Evolutionary conservation across 306 rosid genomes (phyloP).

Genomic region (Corylus heterophylla): DNA sequence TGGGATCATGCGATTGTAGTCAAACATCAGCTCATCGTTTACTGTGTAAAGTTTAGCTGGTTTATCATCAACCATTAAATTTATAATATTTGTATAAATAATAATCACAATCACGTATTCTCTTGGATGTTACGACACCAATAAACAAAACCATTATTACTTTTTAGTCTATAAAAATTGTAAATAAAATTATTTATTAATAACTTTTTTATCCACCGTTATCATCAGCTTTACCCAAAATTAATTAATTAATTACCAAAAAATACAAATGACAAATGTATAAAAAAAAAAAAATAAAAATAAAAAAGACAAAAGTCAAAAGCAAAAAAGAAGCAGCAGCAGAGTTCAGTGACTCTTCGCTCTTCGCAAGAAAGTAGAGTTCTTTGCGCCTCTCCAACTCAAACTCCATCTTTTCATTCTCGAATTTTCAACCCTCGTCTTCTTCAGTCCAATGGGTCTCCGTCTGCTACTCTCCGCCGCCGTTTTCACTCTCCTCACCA

Average conservation of each 20-base stretch:
- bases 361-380: conserved; percentile 50
- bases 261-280: neutral
- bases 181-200: too few species aligned
- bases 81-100: too few species aligned
- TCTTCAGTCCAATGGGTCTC: conserved; percentile 44
- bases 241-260: neutral
- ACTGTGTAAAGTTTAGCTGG: too few species aligned
- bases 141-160: too few species aligned
- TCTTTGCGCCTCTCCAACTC: conserved; percentile 21
- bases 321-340: conserved; percentile 1
- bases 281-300: neutral
- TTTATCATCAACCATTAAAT: too few species aligned
- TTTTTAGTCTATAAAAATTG: too few species aligned
- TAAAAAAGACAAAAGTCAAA: neutral
- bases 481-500: conserved; percentile 37
- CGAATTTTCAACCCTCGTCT: conserved; percentile 16
- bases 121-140: too few species aligned
- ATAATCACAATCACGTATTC: too few species aligned
- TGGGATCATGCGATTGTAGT: too few species aligned
- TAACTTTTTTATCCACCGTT: too few species aligned
- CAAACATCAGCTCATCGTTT: too few species aligned
- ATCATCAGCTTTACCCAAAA: neutral
- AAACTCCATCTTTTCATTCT: neutral
- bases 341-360: conserved; percentile 2
- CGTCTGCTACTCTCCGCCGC: conserved; percentile 37